Evolutionary conservation across 2,329 filamentous ascomycete species (phyloP).

Genomic region (Emmonsiellopsis sp.): DNA sequence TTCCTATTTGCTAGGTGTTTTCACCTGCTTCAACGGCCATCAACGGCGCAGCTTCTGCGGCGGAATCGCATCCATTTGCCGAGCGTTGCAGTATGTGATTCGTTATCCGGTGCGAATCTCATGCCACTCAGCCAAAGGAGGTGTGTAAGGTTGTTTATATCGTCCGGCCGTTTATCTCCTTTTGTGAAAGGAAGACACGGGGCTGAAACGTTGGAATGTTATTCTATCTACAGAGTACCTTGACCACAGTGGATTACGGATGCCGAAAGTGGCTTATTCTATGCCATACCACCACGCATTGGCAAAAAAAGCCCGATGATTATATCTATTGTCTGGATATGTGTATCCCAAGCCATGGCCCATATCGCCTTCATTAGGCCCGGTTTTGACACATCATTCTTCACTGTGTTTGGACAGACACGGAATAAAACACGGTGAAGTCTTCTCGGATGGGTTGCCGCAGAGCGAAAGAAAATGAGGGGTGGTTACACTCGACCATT

Average conservation of each 20-base stretch:
- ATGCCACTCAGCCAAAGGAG: too few relatives aligned
- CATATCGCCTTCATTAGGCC: not conserved
- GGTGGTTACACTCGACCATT: not conserved
- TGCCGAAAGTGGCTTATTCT: too few relatives aligned
- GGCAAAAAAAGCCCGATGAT: too few relatives aligned
- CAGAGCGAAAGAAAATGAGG: not conserved
- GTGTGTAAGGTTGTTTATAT: not conserved
- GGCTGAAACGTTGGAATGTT: not conserved
- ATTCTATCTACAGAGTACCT: not conserved
- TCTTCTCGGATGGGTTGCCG: conserved; percentile 1
- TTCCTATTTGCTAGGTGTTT: not conserved
- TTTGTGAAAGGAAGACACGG: too few relatives aligned
- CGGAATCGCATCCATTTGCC: not conserved
- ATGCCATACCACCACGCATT: too few relatives aligned
- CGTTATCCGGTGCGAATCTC: not conserved
- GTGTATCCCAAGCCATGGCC: not conserved
- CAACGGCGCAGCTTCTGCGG: not conserved
- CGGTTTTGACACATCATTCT: not conserved
- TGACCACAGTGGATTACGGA: too few relatives aligned
- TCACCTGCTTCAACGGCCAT: not conserved
- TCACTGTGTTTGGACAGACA: not conserved
- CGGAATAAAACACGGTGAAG: not conserved
- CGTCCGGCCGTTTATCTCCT: not conserved
- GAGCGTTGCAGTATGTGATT: not conserved
- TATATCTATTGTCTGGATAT: not conserved